Base-by-base conservation (phyloP, 805 yeast genomes). In the Nakazawaea anatomiae region DNA sequence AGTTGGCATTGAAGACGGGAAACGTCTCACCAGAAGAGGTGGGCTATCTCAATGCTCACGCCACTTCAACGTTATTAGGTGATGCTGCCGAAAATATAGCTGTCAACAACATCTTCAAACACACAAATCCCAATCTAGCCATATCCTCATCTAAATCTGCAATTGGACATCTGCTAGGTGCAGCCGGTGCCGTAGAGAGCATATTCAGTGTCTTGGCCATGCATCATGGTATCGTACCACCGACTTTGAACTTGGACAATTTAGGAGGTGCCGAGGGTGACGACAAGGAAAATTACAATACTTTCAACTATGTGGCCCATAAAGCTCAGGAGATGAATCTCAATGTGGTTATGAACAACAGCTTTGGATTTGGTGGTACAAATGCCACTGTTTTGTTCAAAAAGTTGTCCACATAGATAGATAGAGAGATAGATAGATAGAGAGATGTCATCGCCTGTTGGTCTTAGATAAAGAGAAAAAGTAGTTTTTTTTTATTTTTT, bases 291-390 rank as follows among this genome's bases (percentile, higher is more conserved):
- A 9, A 32, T 9, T 41, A 34, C 28, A 30, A 40, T 6, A 63
- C 68, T 2, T 72, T 79, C 52, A 83, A 87, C 61, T 86, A 85
- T 58, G 83, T 85, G 6, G 75, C 79, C 1, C 69, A 77, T 35
- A 55, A 60, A 10, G 72, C 86, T 8, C 60, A 70, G 42, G 47
- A 57, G 11, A 71, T 64, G 28, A 58, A 64, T 2, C 62, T 87
- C 4, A 60, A 75, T 3, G 74, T 78, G 55, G 97, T 92, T 0
- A 54, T 94, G 58, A 80, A 89, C 45, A 94, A 94, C 61, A 89
- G 97, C 58, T 92, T 95, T 69, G 99, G 99, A 0, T 94, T 94
- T 70, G 99, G 99, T 6, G 99, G 99, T 7, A 89, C 95, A 5
- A 94, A 94, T 65, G 85, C 95, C 6, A 77, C 95, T 2, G 60